phyloP scores from a whole-genome alignment of 2,329 filamentous ascomycete genomes.

The Arachnopeziza araneosa region DNA sequence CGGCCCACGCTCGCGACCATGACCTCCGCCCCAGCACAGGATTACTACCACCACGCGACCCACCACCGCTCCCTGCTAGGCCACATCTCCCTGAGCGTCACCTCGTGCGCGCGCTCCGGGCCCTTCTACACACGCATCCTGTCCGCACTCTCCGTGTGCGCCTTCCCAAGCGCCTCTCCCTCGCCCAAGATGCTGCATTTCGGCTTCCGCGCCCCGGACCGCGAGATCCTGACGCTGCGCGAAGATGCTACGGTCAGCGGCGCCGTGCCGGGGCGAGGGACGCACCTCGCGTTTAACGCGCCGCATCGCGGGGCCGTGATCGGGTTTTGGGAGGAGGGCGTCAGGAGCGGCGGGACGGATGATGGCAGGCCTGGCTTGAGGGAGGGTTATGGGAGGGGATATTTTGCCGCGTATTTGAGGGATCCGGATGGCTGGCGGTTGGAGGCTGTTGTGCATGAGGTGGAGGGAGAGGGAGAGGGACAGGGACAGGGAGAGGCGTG shows the following conservation, averaged over 20 bases:
- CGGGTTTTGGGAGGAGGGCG: conserved; percentile 28
- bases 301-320: conserved; percentile 17
- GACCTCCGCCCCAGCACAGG: too few species aligned
- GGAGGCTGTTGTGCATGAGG: conserved; percentile 29
- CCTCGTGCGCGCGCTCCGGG: conserved; percentile 22
- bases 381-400: conserved; percentile 28
- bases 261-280: background rate
- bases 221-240: background rate
- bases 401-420: conserved; percentile 33
- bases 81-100: conserved; percentile 25
- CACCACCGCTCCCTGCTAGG: conserved; percentile 12
- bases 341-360: conserved; percentile 26
- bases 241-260: background rate
- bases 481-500: too few species aligned
- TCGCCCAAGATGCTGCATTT: background rate
- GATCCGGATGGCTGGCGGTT: conserved; percentile 32
- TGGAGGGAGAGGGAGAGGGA: too few species aligned
- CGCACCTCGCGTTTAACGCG: background rate
- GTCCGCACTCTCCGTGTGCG: conserved; percentile 6
- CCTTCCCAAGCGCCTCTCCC: conserved; percentile 30
- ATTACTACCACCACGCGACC: background rate
- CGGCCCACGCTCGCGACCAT: too few species aligned
- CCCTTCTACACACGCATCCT: conserved; percentile 29
- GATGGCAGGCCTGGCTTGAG: conserved; percentile 31
- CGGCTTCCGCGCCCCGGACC: background rate